Percentiles rank a stretch among this genome's conserved stretches.
These are phyloP conservation scores for Lathyrus oleraceus DNA, from an alignment of 306 rosid species.

Conservation along the genomic window DNA sequence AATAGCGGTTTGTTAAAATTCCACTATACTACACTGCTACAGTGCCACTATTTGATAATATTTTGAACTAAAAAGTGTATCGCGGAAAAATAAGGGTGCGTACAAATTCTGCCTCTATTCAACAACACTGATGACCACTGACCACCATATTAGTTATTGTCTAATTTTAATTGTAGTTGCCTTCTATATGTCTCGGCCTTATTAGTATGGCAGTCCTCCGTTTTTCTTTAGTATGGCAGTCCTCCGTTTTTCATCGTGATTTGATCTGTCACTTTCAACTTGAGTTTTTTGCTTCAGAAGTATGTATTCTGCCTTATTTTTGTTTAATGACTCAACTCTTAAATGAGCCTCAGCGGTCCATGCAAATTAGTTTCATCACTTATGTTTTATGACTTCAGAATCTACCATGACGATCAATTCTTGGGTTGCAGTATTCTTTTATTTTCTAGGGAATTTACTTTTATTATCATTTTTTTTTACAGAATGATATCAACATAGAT, in stretches of 20 bases:
- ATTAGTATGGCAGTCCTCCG: not conserved
- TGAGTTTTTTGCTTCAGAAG: not conserved
- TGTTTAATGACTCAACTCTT: not conserved
- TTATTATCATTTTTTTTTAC: conserved; percentile 15
- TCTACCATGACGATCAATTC: not conserved
- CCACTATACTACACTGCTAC: not conserved
- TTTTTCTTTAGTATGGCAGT: not conserved
- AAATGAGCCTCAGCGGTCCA: not conserved
- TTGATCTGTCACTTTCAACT: not conserved
- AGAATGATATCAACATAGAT: conserved; percentile 68
- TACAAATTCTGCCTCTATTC: not conserved
- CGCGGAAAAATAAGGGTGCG: not conserved
- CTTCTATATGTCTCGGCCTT: not conserved
- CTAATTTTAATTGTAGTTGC: not conserved
- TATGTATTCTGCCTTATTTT: not conserved
- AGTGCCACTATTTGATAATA: not conserved
- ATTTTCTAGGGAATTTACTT: conserved; percentile 3
- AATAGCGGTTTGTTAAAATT: not conserved
- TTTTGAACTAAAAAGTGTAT: not conserved
- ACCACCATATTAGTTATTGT: not conserved
- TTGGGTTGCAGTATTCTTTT: conserved; percentile 1
- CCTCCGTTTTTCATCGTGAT: not conserved
- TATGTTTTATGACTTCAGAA: not conserved
- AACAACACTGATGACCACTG: not conserved
- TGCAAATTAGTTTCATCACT: not conserved